A percentile compares a stretch with the other conserved stretches of the same genome.
phyloP scores from a whole-genome alignment of 176 grass and related monocot genomes.

The Rhynchospora tenuis region DNA sequence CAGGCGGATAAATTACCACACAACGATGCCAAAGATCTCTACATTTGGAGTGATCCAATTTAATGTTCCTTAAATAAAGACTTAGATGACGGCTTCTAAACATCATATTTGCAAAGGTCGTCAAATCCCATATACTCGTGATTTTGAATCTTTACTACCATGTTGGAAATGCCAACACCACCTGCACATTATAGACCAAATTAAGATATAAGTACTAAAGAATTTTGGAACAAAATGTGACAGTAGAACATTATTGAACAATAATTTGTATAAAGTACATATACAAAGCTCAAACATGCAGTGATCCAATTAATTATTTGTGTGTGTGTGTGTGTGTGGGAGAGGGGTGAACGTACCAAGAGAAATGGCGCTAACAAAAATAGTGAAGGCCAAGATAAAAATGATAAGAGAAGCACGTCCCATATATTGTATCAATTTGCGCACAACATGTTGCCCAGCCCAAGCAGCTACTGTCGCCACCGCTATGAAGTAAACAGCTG shows the following conservation, averaged over 20 bases:
- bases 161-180: constrained; percentile 82
- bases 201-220: background rate
- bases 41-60: background rate
- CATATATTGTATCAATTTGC: constrained; percentile 62
- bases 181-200: constrained; percentile 26
- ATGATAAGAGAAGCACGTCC: constrained; percentile 89
- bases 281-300: background rate
- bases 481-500: constrained; percentile 51
- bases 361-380: constrained; percentile 79
- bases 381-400: constrained; percentile 82
- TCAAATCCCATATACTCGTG: constrained; percentile 91
- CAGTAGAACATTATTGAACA: background rate
- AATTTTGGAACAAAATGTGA: background rate
- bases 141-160: constrained; percentile 45
- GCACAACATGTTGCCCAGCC: constrained; percentile 59
- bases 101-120: constrained; percentile 68
- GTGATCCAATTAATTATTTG: background rate
- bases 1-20: background rate
- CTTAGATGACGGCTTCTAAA: constrained; percentile 15
- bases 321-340: background rate
- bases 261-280: background rate
- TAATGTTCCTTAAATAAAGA: background rate
- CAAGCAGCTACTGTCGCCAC: constrained; percentile 71
- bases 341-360: constrained; percentile 40
- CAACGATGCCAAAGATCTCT: background rate